Evolutionary conservation across 2,329 filamentous ascomycete species (phyloP).

Genomic region (Malbranchea cinnamomea): DNA sequence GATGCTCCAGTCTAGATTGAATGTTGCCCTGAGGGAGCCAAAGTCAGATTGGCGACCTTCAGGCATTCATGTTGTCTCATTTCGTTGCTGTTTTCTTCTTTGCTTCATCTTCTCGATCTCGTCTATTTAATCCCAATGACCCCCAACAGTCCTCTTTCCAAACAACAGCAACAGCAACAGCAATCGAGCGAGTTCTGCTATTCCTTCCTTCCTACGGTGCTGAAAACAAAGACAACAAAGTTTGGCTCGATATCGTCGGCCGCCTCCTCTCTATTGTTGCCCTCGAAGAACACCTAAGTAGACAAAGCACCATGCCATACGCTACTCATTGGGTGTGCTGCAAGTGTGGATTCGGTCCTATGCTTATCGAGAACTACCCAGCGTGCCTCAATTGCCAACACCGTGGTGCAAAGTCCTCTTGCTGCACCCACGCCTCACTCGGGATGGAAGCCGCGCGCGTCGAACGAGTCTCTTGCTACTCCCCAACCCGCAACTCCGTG

Average conservation of each 20-base stretch:
- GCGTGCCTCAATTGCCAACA: conserved; percentile 17
- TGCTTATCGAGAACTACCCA: conserved; percentile 14
- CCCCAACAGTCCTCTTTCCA: conserved; percentile 1
- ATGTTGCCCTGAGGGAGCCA: too few relatives aligned
- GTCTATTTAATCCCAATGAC: conserved; percentile 2
- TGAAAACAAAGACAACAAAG: too few relatives aligned
- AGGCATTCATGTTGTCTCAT: conserved; percentile 5
- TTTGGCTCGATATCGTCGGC: too few relatives aligned
- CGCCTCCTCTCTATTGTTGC: too few relatives aligned
- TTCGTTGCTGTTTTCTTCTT: too few relatives aligned
- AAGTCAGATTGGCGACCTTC: too few relatives aligned
- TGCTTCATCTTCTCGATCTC: background rate
- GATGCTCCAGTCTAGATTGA: too few relatives aligned
- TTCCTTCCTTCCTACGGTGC: too few relatives aligned
- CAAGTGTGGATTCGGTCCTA: conserved; percentile 19
- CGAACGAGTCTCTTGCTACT: conserved; percentile 1
- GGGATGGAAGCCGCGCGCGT: conserved; percentile 7
- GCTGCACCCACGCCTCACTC: conserved; percentile 13
- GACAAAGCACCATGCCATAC: conserved; percentile 12
- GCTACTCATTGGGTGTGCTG: conserved; percentile 21
- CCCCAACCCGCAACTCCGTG: background rate
- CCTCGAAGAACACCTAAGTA: too few relatives aligned
- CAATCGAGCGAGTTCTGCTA: too few relatives aligned
- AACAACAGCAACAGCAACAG: too few relatives aligned
- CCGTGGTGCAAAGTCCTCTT: conserved; percentile 5